Percentiles rank a stretch among this genome's conserved stretches.
phyloP scores from a whole-genome alignment of 2,329 filamentous ascomycete species.

The Fusarium siculi region DNA sequence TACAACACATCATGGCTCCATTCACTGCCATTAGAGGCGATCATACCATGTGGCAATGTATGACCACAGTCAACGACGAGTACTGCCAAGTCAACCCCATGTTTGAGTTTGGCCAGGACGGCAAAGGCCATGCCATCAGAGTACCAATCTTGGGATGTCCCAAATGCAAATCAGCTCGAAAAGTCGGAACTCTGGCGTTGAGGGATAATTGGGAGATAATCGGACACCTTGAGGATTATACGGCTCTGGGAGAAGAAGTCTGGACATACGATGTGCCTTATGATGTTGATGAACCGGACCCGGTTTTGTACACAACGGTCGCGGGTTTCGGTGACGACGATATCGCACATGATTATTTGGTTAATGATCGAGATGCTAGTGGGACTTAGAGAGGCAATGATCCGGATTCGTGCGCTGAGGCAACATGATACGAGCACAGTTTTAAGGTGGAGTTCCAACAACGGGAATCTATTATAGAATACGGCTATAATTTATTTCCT shows the following conservation, averaged over 20 bases:
- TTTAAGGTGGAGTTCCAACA: accelerated
- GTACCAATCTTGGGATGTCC: accelerated
- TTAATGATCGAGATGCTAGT: accelerated
- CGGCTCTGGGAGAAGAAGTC: not conserved
- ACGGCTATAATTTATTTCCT: too few relatives aligned
- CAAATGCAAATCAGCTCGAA: not conserved
- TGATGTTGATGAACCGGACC: not conserved
- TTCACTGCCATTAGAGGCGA: not conserved
- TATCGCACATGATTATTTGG: accelerated
- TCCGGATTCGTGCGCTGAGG: accelerated
- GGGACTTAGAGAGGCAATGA: accelerated
- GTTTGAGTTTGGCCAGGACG: not conserved
- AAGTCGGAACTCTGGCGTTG: not conserved
- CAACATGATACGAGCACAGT: accelerated
- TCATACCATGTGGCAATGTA: not conserved
- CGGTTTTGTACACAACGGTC: not conserved
- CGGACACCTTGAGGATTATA: not conserved
- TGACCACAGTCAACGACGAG: not conserved
- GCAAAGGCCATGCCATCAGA: not conserved
- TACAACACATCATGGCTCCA: not conserved
- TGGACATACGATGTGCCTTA: not conserved
- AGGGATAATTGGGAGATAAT: not conserved
- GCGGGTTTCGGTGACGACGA: not conserved
- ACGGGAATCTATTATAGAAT: too few relatives aligned
- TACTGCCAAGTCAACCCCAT: not conserved